These are phyloP conservation scores for Lophium mytilinum DNA, from an alignment of 495 filamentous ascomycete species.

Conservation along the genomic window DNA sequence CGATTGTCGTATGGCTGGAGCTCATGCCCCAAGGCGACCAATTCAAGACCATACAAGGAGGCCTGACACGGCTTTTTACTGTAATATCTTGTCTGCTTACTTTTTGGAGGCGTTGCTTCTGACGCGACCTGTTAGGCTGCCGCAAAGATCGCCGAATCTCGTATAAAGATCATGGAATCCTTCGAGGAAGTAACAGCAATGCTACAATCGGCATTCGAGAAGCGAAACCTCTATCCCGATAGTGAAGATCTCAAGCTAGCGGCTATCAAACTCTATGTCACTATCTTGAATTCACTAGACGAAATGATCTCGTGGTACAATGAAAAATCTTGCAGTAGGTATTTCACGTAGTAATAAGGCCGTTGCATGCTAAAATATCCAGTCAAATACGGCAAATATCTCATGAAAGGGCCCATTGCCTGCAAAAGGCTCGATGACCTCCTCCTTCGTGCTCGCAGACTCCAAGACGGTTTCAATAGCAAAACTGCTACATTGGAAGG, in stretches of 20 bases:
- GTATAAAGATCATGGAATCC: neutral
- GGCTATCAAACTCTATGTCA: neutral
- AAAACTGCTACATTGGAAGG: neutral
- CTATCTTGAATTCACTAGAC: neutral
- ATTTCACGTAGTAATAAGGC: neutral
- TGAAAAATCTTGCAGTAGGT: neutral
- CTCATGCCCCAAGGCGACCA: neutral
- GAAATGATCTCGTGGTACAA: neutral
- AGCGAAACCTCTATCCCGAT: neutral
- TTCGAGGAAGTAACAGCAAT: neutral
- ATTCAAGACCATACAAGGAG: neutral
- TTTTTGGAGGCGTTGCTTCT: neutral
- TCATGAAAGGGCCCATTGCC: neutral
- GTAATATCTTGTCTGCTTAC: neutral
- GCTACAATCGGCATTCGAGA: neutral
- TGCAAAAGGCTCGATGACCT: neutral
- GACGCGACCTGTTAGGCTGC: neutral
- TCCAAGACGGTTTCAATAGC: neutral
- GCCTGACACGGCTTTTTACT: neutral
- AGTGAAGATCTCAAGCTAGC: neutral
- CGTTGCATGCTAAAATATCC: neutral
- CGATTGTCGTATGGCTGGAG: neutral
- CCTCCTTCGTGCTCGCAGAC: neutral
- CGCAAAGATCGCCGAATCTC: neutral
- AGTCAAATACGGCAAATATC: neutral